These are phyloP conservation scores for Rhytidhysteron rufulum DNA, from an alignment of 2,329 filamentous ascomycete genomes.

Conservation along the genomic window DNA sequence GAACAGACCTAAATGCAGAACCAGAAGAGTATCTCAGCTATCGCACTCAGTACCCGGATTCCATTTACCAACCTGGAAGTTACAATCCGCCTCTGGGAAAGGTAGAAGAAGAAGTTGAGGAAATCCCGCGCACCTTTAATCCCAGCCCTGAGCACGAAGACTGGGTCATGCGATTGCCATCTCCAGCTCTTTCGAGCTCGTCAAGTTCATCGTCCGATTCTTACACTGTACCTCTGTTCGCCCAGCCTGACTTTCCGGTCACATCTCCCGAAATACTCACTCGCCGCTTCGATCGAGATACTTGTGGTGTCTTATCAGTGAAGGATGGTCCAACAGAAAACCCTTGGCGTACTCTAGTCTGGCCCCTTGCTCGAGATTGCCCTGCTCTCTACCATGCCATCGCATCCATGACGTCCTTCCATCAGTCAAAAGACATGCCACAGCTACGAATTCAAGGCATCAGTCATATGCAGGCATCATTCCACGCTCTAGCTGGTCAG, in stretches of 20 bases:
- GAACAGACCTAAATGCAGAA: conserved; percentile 43
- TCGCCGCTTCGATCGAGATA: conserved; percentile 60
- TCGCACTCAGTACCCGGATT: conserved; percentile 28
- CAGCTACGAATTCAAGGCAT: conserved; percentile 59
- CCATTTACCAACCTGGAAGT: conserved; percentile 28
- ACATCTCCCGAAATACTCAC: conserved; percentile 60
- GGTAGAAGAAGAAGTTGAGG: conserved; percentile 51
- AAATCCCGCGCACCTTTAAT: conserved; percentile 46
- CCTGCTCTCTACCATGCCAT: conserved; percentile 66
- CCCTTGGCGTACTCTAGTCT: conserved; percentile 67
- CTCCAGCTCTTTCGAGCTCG: conserved; percentile 31
- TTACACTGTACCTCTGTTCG: conserved; percentile 23
- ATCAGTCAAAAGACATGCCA: conserved; percentile 57
- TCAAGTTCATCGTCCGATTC: conserved; percentile 31
- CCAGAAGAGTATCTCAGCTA: conserved; percentile 35
- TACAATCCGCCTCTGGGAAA: conserved; percentile 26
- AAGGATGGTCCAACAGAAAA: conserved; percentile 68
- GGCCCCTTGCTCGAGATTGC: conserved; percentile 62
- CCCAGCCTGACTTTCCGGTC: conserved; percentile 46
- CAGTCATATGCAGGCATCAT: conserved; percentile 65
- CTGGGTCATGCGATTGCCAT: conserved; percentile 38
- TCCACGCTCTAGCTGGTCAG: conserved; percentile 55
- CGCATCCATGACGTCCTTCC: conserved; percentile 66
- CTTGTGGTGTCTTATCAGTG: conserved; percentile 67
- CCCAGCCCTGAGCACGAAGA: conserved; percentile 25